Base-by-base conservation (phyloP, 371 early-diverging fungal species). In the Nematocida ironsii region DNA sequence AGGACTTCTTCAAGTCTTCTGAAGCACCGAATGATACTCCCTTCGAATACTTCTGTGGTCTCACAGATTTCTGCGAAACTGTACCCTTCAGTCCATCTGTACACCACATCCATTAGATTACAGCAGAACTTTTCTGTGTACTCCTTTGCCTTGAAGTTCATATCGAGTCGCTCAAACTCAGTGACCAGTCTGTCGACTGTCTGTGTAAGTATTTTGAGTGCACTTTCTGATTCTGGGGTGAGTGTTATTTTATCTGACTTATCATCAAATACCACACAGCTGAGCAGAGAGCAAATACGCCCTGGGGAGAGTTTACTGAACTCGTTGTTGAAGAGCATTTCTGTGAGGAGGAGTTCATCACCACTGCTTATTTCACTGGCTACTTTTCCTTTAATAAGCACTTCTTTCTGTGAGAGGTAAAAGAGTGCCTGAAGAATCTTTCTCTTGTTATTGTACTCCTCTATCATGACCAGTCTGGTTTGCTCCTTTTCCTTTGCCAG, bases 301-400 rank as follows among this genome's bases (percentile, higher is more conserved):
- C 93, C 93, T 0, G 92, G 91, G 0, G 91, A 89, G 73, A 99
- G 88, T 71, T 95, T 94, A 61, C 92, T 93, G 87, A 99, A 97
- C 0, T 93, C 93, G 76, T 96, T 95, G 86, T 95, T 93, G 88
- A 99, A 94, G 45, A 99, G 92, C 92, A 99, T 91, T 89, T 99
- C 99, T 0, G 98, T 96, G 72, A 99, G 88, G 67, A 98, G 78
- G 48, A 99, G 87, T 86, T 96, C 97, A 87, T 97, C 97, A 18
- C 95, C 97, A 3, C 93, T 90, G 40, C 92, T 93, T 74, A 99
- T 94, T 88, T 99, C 98, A 84, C 98, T 97, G 2, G 99, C 99
- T 7, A 99, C 95, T 78, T 96, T 92, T 45, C 99, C 99, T 89
- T 98, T 99, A 54, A 96, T 90, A 72, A 92, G 61, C 11, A 88